A percentile compares a stretch with the other conserved stretches of the same genome.
Conservation (phyloP, 2,329 filamentous ascomycete species). For the Penicillium capsulatum region DNA sequence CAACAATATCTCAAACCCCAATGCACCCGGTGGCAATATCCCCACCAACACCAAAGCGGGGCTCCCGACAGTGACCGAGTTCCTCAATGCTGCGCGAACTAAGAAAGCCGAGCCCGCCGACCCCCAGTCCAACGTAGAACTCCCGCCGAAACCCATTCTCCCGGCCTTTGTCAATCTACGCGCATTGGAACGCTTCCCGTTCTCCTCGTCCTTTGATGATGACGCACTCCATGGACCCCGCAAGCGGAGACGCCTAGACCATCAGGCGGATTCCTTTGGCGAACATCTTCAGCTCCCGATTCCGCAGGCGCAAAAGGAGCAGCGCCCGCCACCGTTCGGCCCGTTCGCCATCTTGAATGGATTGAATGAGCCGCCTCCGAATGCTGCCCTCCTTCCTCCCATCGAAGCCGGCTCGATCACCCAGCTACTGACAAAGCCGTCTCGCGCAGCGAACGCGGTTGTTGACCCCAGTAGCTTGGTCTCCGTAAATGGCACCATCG, state of each 20-base stretch:
- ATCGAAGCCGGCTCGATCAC: slow-evolving; percentile 51
- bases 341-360: slow-evolving; percentile 53
- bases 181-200: slow-evolving; percentile 44
- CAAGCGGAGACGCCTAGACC: slow-evolving; percentile 44
- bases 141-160: slow-evolving; percentile 39
- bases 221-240: slow-evolving; percentile 32
- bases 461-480: slow-evolving; percentile 21
- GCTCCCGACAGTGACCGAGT: slow-evolving; percentile 35
- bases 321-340: slow-evolving; percentile 42
- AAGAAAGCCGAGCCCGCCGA: slow-evolving; percentile 35
- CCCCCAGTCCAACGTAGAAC: slow-evolving; percentile 32
- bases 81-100: slow-evolving; percentile 34
- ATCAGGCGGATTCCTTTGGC: slow-evolving; percentile 39
- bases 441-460: slow-evolving; percentile 20
- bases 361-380: slow-evolving; percentile 60
- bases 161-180: slow-evolving; percentile 48
- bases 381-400: slow-evolving; percentile 57
- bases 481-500: slow-evolving; percentile 15
- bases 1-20: slow-evolving; percentile 27
- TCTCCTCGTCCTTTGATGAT: slow-evolving; percentile 38
- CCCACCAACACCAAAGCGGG: slow-evolving; percentile 28
- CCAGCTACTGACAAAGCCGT: slow-evolving; percentile 36
- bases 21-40: slow-evolving; percentile 25
- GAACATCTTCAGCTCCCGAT: slow-evolving; percentile 47
- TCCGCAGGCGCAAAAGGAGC: slow-evolving; percentile 45